phyloP scores from a whole-genome alignment of 2,329 filamentous ascomycete genomes.

The Sporothrix sp. region DNA sequence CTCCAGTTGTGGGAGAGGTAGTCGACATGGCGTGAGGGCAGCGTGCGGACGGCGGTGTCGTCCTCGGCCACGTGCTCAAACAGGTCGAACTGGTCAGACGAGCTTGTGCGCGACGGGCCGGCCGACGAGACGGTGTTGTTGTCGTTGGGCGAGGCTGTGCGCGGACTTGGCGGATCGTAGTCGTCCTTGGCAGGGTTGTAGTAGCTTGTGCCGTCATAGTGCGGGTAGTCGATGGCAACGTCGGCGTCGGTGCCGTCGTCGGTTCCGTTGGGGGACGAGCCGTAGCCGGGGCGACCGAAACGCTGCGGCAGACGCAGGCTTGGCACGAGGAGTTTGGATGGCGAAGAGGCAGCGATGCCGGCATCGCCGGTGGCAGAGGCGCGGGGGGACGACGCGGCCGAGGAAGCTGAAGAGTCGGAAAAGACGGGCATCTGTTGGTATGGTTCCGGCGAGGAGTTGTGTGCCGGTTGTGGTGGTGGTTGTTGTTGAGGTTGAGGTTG shows the following conservation, averaged over 20 bases:
- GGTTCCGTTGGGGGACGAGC: conserved; percentile 25
- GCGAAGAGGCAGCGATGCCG: conserved; percentile 47
- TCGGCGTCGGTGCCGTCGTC: conserved; percentile 15
- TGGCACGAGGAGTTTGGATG: conserved; percentile 46
- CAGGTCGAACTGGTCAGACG: conserved; percentile 39
- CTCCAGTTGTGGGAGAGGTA: conserved; percentile 89
- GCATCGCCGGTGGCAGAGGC: conserved; percentile 43
- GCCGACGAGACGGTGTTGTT: conserved; percentile 44
- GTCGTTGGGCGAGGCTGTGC: conserved; percentile 42
- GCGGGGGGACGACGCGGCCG: conserved; percentile 47
- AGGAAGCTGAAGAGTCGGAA: conserved; percentile 41
- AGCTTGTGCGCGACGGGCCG: conserved; percentile 46
- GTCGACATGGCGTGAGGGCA: conserved; percentile 84
- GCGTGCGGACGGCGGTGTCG: conserved; percentile 62
- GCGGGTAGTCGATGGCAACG: conserved; percentile 22
- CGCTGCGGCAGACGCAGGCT: conserved; percentile 53
- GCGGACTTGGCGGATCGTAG: conserved; percentile 42
- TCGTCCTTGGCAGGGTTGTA: conserved; percentile 36
- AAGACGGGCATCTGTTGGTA: conserved; percentile 28
- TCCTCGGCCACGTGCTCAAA: conserved; percentile 57
- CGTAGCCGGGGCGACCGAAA: conserved; percentile 36
- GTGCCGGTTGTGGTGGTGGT: background rate
- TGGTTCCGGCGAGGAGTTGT: background rate
- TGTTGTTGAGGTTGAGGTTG: background rate
- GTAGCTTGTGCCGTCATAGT: conserved; percentile 37